Base-by-base conservation (phyloP, 805 yeast species). In the Metschnikowia chrysomelidarum region DNA sequence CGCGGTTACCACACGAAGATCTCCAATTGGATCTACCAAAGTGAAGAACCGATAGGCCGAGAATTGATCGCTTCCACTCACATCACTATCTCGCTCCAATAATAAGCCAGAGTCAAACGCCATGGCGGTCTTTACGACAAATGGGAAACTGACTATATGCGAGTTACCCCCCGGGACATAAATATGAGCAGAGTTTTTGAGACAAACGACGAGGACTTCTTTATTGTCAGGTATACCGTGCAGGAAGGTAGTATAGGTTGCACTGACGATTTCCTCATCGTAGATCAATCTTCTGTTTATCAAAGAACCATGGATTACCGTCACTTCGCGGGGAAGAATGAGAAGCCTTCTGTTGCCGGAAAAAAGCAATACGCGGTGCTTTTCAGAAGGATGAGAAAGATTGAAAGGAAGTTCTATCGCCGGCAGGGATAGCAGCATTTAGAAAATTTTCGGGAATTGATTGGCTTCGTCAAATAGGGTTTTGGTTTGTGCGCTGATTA, bases 1-100 rank as follows among this genome's bases (percentile, higher is more conserved):
- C 0, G 91, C 78, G 1, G 79, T 77, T 4, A 87, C 73, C 4
- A 77, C 63, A 2, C 95, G 87, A 38, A 85, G 69, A 4, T 86
- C 93, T 2, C 77, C 75, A 41, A 82, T 61, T 1, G 95, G 91
- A 53, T 86, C 94, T 1, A 79, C 69, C 40, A 87, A 54, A 0
- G 94, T 78, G 34, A 87, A 65, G 46, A 85, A 82, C 59, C 67
- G 27, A 55, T 43, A 36, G 42, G 54, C 15, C 24, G 33, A 30
- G 7, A 60, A 40, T 7, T 30, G 13, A 2, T 17, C 19, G 5
- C 18, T 24, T 15, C 22, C 22, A 14, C 21, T 13, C 10, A 24
- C 14, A 14, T 45, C 40, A 19, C 49, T 47, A 31, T 68, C 71
- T 24, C 78, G 64, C 49, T 83, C 85, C 15, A 85, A 49, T 0